phyloP scores from a whole-genome alignment of 352 stramenopile genomes.

The Globisporangium sylvaticum region DNA sequence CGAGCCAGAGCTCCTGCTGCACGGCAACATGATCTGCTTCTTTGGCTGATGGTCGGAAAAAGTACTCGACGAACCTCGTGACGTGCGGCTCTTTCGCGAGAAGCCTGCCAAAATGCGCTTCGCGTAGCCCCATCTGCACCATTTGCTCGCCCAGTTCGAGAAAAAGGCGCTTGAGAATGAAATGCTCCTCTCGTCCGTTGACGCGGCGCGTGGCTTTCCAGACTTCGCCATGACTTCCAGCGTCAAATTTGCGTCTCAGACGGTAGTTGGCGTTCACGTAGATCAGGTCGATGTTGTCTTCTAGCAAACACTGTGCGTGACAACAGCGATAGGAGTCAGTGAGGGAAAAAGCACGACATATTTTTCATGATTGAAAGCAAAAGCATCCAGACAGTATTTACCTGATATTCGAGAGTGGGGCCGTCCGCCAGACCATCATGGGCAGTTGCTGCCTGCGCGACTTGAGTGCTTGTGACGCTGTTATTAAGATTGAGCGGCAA shows the following conservation, averaged over 20 bases:
- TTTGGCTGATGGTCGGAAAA: conserved; percentile 48
- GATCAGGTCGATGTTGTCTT: conserved; percentile 54
- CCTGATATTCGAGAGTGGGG: conserved; percentile 70
- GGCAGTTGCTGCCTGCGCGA: neutral
- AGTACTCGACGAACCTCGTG: conserved; percentile 85
- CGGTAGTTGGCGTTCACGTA: conserved; percentile 77
- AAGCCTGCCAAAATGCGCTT: conserved; percentile 77
- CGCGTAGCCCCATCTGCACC: conserved; percentile 70
- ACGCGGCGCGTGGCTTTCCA: conserved; percentile 46
- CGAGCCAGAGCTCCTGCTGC: conserved; percentile 78
- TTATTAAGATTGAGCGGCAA: conserved; percentile 19
- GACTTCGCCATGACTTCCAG: conserved; percentile 82
- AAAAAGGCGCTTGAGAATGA: conserved; percentile 86
- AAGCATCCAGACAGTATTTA: neutral
- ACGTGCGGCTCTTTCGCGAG: conserved; percentile 57
- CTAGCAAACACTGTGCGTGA: conserved; percentile 33
- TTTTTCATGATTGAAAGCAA: neutral
- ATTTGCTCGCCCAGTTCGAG: conserved; percentile 59
- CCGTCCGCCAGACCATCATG: conserved; percentile 24
- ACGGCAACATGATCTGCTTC: conserved; percentile 1
- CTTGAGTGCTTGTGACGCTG: conserved; percentile 8
- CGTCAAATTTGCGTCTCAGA: conserved; percentile 77
- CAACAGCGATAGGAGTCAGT: neutral
- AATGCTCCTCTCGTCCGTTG: conserved; percentile 37
- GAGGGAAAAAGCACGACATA: neutral